Percentiles rank a stretch among this genome's conserved stretches.
These are phyloP conservation scores for Naganishia onofrii DNA, from an alignment of 768 basidiomycete species.

Conservation along the genomic window DNA sequence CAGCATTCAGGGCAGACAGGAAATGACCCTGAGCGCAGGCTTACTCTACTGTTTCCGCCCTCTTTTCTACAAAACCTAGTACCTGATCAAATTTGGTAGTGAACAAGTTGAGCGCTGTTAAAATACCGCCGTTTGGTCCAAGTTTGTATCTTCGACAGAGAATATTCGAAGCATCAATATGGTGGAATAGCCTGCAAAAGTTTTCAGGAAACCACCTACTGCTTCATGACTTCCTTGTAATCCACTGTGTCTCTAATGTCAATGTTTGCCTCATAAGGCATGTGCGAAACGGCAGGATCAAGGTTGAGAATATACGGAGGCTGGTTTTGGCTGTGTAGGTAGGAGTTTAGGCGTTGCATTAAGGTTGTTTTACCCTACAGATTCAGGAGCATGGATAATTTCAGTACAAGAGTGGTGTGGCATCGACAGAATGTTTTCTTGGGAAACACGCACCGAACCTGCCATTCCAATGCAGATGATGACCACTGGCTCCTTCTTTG, in stretches of 20 bases:
- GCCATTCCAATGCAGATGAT: constrained; percentile 96
- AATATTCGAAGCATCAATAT: background rate
- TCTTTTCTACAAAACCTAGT: constrained; percentile 80
- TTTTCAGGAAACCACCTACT: constrained; percentile 61
- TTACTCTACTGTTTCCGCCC: constrained; percentile 83
- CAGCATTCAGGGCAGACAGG: constrained; percentile 2
- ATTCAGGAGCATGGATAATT: background rate
- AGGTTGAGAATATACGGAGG: constrained; percentile 92
- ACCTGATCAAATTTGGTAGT: constrained; percentile 99
- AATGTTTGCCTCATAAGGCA: constrained; percentile 93
- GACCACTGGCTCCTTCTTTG: constrained; percentile 62
- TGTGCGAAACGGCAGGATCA: constrained; percentile 87
- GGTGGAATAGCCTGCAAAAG: no score
- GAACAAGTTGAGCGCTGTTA: constrained; percentile 94
- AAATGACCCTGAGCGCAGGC: constrained; percentile 43
- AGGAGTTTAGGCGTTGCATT: constrained; percentile 88
- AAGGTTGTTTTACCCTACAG: constrained; percentile 85
- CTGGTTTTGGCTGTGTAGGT: constrained; percentile 69
- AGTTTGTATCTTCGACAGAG: constrained; percentile 74
- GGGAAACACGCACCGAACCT: constrained; percentile 59
- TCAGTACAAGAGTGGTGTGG: background rate
- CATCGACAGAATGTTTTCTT: background rate
- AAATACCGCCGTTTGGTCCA: constrained; percentile 94
- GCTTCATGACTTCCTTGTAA: constrained; percentile 98
- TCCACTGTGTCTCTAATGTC: constrained; percentile 97